Evolutionary conservation across 129 eudicot species (phyloP), one percentile per base, ranked within the genome.

Genomic region (Deinandra increscens): DNA sequence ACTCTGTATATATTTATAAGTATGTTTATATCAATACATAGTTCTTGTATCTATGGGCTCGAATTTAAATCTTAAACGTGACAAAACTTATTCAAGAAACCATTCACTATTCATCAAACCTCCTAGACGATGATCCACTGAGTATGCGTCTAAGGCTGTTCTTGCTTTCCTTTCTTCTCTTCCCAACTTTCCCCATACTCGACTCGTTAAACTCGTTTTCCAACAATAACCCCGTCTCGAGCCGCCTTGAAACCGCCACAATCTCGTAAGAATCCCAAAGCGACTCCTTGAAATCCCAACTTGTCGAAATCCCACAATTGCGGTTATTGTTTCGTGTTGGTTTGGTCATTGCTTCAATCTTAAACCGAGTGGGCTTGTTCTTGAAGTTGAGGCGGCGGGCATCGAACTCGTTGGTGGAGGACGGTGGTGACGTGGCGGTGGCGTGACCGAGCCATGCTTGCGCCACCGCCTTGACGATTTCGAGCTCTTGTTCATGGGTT

Each of bases 251-350:
- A 34, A 86, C 81, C 2, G 85, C 54, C 53, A 89, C 83, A 59
- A 89, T 80, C 81, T 89, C 96, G 20, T 89, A 89, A 13, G 94
- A 72, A 14, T 89, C 94, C 90, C 87, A 84, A n/a, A 89, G 80
- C 0, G 96, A 88, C 67, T 88, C 84, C 13, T 76, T 55, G 48
- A 88, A 88, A 65, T 88, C 87, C 91, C 96, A 88, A 33, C 66
- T 59, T 4, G 43, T 20, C 1, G 31, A 50, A 10, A 66, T n/a
- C 6, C 54, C 54, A 22, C 31, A 36, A 15, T 38, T 38, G 2
- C 9, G 17, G 14, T 14, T 9, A 17, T 33, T 36, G 13, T 34
- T 36, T 65, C 19, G 31, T 5, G 72, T 29, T n/a, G 66, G 71
- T 51, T 60, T 83, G 48, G 20, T 76, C 49, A 79, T 49, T 19